These are phyloP conservation scores for Fusarium citri DNA, from an alignment of 2,329 filamentous ascomycete genomes.

Conservation along the genomic window DNA sequence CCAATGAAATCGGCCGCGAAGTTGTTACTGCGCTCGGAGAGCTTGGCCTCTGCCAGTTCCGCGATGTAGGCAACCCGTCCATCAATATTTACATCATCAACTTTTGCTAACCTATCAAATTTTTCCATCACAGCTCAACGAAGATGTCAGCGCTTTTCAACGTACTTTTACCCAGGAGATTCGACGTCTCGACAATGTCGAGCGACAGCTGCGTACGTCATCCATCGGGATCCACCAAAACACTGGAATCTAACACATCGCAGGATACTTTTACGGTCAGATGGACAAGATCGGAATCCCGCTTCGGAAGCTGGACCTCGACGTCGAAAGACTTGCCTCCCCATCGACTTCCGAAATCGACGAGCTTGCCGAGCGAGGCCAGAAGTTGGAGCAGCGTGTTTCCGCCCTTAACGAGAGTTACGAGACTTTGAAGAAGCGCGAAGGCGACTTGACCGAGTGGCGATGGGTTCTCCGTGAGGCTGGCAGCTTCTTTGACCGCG, in stretches of 20 bases:
- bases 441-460: conserved; percentile 98
- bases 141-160: conserved; percentile 93
- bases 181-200: conserved; percentile 95
- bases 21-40: conserved; percentile 96
- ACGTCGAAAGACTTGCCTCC: conserved; percentile 85
- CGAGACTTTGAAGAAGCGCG: conserved; percentile 96
- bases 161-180: conserved; percentile 98
- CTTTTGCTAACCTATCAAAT: conserved; percentile 31
- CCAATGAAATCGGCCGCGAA: conserved; percentile 98
- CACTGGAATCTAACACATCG: conserved; percentile 46
- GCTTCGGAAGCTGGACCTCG: conserved; percentile 91
- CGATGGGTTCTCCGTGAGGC: conserved; percentile 97
- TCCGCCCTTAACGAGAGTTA: conserved; percentile 96
- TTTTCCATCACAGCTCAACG: conserved; percentile 76
- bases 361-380: conserved; percentile 90
- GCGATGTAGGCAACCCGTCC: conserved; percentile 76
- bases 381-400: conserved; percentile 91
- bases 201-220: conserved; percentile 90
- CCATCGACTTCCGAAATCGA: conserved; percentile 96
- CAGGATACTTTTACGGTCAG: conserved; percentile 93
- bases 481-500: conserved; percentile 96
- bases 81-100: conserved; percentile 26
- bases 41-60: conserved; percentile 95
- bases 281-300: conserved; percentile 93
- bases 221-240: conserved; percentile 27